Evolutionary conservation across 208 protist genomes (phyloP).

Genomic region (Trypanosoma grayi): DNA sequence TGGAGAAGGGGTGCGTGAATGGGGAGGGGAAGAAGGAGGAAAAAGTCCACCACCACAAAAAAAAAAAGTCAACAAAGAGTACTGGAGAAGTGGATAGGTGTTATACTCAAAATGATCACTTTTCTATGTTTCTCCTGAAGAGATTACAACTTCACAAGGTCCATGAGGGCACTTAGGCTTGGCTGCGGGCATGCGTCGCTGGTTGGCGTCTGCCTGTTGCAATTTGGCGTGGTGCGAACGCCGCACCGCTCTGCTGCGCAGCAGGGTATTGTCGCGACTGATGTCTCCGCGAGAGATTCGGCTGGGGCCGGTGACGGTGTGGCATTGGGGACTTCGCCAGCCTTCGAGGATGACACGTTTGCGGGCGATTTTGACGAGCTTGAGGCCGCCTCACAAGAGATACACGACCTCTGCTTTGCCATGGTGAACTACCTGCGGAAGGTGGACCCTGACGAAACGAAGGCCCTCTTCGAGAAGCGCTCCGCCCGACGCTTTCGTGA

Average conservation of each 20-base stretch:
- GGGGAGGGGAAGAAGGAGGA: too few relatives aligned
- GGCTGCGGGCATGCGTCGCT: neutral
- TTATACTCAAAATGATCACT: too few relatives aligned
- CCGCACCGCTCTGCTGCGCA: neutral
- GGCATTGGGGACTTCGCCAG: neutral
- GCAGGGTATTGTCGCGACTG: constrained; percentile 1
- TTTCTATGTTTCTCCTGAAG: neutral
- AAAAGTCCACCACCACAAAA: too few relatives aligned
- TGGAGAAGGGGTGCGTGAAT: too few relatives aligned
- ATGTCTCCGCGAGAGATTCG: neutral
- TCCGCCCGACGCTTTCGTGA: constrained; percentile 68
- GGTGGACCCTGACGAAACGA: constrained; percentile 57
- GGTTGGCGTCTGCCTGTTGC: neutral
- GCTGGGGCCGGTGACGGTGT: neutral
- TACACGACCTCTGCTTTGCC: constrained; percentile 84
- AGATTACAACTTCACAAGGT: neutral
- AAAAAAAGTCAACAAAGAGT: too few relatives aligned
- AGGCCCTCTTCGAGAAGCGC: constrained; percentile 63
- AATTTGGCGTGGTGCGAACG: neutral
- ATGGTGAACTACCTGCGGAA: constrained; percentile 76
- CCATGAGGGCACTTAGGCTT: constrained; percentile 7
- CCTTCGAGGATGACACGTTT: constrained; percentile 21
- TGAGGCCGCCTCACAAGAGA: constrained; percentile 87
- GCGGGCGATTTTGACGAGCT: constrained; percentile 84
- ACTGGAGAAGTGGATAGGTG: too few relatives aligned